Evolutionary conservation across 306 rosid species (phyloP).

Genomic region (Clitoria ternatea): DNA sequence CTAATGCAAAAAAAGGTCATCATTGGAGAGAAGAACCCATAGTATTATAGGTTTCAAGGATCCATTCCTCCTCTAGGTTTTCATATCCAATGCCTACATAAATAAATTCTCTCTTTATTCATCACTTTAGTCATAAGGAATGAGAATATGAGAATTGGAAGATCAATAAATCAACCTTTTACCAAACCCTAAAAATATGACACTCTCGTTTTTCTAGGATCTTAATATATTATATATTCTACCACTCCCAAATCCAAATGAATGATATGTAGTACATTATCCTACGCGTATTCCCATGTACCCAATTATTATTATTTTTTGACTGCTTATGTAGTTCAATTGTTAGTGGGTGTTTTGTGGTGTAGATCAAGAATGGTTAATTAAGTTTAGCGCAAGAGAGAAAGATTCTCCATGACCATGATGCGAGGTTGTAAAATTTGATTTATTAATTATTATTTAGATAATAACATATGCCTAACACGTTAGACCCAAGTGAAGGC

Average conservation of each 20-base stretch:
- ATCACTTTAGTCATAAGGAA: slow-evolving; percentile 35
- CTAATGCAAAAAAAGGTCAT: slow-evolving; percentile 37
- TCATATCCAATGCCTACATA: slow-evolving; percentile 29
- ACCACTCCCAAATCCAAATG: slow-evolving; percentile 16
- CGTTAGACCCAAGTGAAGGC: slow-evolving; percentile 8
- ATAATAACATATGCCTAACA: slow-evolving; percentile 19
- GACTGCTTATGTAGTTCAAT: too few relatives aligned
- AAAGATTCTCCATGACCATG: slow-evolving; percentile 5
- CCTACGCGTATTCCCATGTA: too few relatives aligned
- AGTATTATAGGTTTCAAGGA: background rate
- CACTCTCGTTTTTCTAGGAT: slow-evolving; percentile 25
- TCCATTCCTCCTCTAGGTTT: slow-evolving; percentile 24
- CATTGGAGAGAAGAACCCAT: slow-evolving; percentile 39
- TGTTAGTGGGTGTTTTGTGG: slow-evolving; percentile 12
- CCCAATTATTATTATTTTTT: too few relatives aligned
- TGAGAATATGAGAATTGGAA: slow-evolving; percentile 24
- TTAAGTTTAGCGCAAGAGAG: slow-evolving; percentile 26
- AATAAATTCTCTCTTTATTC: slow-evolving; percentile 28
- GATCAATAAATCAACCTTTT: slow-evolving; percentile 23
- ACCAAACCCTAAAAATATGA: slow-evolving; percentile 30
- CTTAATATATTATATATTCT: background rate
- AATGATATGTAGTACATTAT: slow-evolving; percentile 6
- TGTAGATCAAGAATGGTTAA: background rate
- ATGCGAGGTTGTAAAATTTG: slow-evolving; percentile 9
- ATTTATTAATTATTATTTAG: background rate